A percentile compares a stretch with the other conserved stretches of the same genome.
These are phyloP conservation scores for Penicillium cinerascens DNA, from an alignment of 495 filamentous ascomycete genomes.

Conservation along the genomic window DNA sequence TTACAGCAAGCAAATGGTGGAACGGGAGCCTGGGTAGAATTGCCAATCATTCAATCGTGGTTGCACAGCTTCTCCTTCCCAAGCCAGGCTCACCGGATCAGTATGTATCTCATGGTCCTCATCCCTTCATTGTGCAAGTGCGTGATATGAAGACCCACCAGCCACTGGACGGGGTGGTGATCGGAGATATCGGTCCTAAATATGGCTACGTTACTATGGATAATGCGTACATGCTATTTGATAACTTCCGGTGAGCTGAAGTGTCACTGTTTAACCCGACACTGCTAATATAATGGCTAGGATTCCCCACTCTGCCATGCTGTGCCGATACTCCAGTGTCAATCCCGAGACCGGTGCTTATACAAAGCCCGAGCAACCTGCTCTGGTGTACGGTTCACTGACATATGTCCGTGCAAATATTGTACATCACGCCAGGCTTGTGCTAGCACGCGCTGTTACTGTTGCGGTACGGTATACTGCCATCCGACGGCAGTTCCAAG, in stretches of 20 bases:
- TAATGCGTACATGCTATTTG: constrained; percentile 51
- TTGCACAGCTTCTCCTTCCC: constrained; percentile 45
- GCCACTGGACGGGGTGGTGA: constrained; percentile 39
- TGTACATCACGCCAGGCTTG: constrained; percentile 45
- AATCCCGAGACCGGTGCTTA: constrained; percentile 39
- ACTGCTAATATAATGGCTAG: constrained; percentile 4
- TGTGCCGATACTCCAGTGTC: constrained; percentile 42
- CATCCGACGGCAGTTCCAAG: constrained; percentile 43
- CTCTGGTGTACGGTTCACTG: constrained; percentile 45
- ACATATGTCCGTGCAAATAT: constrained; percentile 45
- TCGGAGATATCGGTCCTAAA: constrained; percentile 50
- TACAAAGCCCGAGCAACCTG: constrained; percentile 37
- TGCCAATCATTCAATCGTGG: constrained; percentile 43
- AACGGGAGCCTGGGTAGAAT: constrained; percentile 46
- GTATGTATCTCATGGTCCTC: constrained; percentile 39
- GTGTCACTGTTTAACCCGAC: background rate
- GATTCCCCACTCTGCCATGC: constrained; percentile 45
- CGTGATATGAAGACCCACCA: constrained; percentile 42
- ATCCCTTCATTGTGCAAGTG: constrained; percentile 49
- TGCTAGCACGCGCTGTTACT: constrained; percentile 46
- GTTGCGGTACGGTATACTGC: constrained; percentile 44
- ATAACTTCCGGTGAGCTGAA: constrained; percentile 29
- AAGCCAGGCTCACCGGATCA: constrained; percentile 9
- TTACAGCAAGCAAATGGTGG: constrained; percentile 52
- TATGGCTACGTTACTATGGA: constrained; percentile 48